These are phyloP conservation scores for Arabidopsis arenosa DNA, from an alignment of 345 rosid genomes.

Conservation along the genomic window DNA sequence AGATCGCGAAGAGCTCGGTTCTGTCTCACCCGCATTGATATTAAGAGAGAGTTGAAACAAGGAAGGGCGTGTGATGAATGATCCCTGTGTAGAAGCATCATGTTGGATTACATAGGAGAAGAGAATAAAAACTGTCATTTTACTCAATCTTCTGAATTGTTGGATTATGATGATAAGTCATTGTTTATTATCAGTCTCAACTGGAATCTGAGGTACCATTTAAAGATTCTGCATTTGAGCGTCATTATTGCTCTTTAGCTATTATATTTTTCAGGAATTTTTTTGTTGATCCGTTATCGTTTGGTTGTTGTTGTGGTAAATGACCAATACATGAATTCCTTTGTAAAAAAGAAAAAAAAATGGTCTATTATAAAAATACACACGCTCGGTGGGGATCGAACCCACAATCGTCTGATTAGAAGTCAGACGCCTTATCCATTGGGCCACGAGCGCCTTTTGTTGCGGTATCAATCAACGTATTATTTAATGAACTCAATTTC, in stretches of 20 bases:
- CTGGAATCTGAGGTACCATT: slow-evolving; percentile 21
- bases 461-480: rapidly evolving
- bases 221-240: slow-evolving; percentile 21
- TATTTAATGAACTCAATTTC: too few species aligned
- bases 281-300: neutral
- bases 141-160: slow-evolving; percentile 22
- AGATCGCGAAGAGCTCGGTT: slow-evolving; percentile 5
- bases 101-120: slow-evolving; percentile 37
- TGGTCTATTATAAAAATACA: neutral
- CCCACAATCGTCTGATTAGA: slow-evolving; percentile 35
- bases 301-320: neutral
- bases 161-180: slow-evolving; percentile 18
- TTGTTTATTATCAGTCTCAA: slow-evolving; percentile 23
- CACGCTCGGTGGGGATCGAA: slow-evolving; percentile 35
- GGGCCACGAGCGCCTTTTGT: slow-evolving; percentile 24
- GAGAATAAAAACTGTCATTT: slow-evolving; percentile 30
- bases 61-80: slow-evolving; percentile 34
- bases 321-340: too few species aligned
- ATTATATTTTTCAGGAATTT: neutral
- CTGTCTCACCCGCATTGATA: slow-evolving; percentile 4
- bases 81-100: slow-evolving; percentile 3
- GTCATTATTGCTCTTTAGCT: slow-evolving; percentile 16
- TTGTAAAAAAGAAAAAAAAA: neutral
- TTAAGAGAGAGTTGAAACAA: neutral
- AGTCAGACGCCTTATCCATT: slow-evolving; percentile 37